Conservation (phyloP, 371 early-diverging fungal species). For the Mortierella sp. region DNA sequence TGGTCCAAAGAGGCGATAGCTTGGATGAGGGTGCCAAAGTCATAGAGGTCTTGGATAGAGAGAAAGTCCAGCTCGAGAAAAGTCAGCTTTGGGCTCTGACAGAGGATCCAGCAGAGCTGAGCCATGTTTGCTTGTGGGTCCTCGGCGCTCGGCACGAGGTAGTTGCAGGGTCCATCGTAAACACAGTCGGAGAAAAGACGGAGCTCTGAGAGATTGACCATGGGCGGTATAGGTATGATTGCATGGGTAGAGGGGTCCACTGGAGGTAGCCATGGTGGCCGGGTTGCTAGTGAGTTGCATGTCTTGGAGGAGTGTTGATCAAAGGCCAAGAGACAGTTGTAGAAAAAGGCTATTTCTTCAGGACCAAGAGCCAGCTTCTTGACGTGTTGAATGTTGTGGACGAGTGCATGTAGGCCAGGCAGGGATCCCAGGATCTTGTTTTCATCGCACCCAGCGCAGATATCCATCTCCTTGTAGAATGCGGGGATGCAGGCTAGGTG, state of each 20-base stretch:
- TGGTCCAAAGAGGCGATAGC: neutral
- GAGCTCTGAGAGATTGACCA: neutral
- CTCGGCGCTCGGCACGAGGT: neutral
- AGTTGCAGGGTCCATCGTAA: neutral
- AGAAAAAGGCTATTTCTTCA: neutral
- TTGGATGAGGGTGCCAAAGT: neutral
- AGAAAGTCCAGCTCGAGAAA: neutral
- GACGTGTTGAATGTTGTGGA: neutral
- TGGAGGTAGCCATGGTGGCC: neutral
- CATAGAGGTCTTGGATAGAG: neutral
- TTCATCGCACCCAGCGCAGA: neutral
- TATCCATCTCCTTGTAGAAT: neutral
- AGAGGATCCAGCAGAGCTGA: neutral
- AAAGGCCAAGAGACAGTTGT: neutral
- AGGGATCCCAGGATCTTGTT: neutral
- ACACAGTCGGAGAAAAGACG: neutral
- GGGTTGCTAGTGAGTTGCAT: neutral
- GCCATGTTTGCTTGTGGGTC: neutral
- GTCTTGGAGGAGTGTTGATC: neutral
- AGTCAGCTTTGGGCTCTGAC: neutral
- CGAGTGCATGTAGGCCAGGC: neutral
- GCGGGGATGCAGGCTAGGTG: neutral
- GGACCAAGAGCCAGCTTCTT: neutral
- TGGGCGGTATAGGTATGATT: neutral
- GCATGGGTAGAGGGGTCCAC: neutral